Evolutionary conservation across 306 rosid species (phyloP), one percentile per base, ranked within the genome.

Genomic region (Corylus americana): DNA sequence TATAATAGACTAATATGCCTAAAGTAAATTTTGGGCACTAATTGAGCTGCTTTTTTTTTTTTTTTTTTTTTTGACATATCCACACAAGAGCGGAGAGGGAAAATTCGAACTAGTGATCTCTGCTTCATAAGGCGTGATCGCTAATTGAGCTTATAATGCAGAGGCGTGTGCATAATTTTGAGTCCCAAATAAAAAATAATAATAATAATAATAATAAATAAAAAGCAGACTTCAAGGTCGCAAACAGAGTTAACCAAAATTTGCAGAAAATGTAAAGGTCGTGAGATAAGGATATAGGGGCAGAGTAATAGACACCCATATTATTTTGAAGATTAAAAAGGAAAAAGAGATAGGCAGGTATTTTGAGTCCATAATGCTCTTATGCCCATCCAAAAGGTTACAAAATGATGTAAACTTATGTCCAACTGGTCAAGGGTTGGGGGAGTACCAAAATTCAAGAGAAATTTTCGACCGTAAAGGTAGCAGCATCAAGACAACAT

Each of bases 281-380:
- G 29, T 11, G 58, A 77, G 25, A 78, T 3, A 5, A 6, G 54
- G 63, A 50, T 22, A 61, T 8, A 17, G 66, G 66, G 27, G 73
- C 53, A 13, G 13, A 62, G 58, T 54, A 57, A 12, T 8, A 12
- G 25, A 50, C 63, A 51, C 22, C 31, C 73, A 45, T 61, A 27
- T 55, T 64, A 31, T 55, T 71, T 47, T 39, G 39, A 55, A 73
- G 22, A 35, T 63, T 57, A 45, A 73, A 77, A 82, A 16, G 55
- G 7, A 5, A 6, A 42, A 7, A 6, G 69, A 55, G 53, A 64
- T 27, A 13, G 14, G 16, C 74, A 29, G 9, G 47, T 45, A 13
- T 13, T 13, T 27, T 39, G 47, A 73, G 44, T 44, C 45, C 22
- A 48, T 20, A 53, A 14, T 39, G 42, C 74, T 18, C 57, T 71